Base-by-base conservation (phyloP, 768 basidiomycete species). In the Suillus spraguei region DNA sequence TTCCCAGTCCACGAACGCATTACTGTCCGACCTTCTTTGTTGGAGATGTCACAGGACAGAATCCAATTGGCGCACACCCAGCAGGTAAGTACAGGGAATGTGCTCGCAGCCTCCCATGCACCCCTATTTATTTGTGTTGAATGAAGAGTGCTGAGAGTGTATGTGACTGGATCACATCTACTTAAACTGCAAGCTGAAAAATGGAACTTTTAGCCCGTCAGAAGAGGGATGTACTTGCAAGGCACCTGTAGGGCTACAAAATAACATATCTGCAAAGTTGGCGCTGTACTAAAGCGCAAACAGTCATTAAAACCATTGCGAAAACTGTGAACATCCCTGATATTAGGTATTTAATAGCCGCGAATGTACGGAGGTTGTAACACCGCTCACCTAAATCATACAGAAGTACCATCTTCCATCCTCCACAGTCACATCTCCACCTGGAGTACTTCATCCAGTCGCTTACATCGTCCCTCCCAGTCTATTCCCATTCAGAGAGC, bases 341-440 rank as follows among this genome's bases (percentile, higher is more conserved):
- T 28, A 32, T 50, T 52, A 52, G 28, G 10, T 52, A 52, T 7
- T 20, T 33, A 39, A 59, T 49, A 24, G 24, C n/a, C 38, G 20
- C 8, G 10, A 33, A 14, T 9, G 6, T 14, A 60, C 42, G 9
- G 16, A 56, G 3, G 22, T 14, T 24, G 22, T 24, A 3, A 59
- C 32, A 24, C 14, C 17, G 32, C 50, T 33, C 20, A 33, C 33
- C 55, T 59, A 65, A 50, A 52, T 64, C 67, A 76, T 22, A 72
- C 60, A 2, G 69, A 74, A n/a, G 49, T 63, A 20, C 71, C 64
- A 24, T 76, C 74, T 28, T 76, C 74, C 73, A 56, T 74, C 74
- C 17, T 76, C 75, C 9, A 73, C 67, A 24, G 65, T 60, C 9
- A 59, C 44, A 6, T 72, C 69, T 52, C 59, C 63, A 5, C 39